phyloP scores from a whole-genome alignment of 2,329 filamentous ascomycete species.

The Neobulgaria alba region DNA sequence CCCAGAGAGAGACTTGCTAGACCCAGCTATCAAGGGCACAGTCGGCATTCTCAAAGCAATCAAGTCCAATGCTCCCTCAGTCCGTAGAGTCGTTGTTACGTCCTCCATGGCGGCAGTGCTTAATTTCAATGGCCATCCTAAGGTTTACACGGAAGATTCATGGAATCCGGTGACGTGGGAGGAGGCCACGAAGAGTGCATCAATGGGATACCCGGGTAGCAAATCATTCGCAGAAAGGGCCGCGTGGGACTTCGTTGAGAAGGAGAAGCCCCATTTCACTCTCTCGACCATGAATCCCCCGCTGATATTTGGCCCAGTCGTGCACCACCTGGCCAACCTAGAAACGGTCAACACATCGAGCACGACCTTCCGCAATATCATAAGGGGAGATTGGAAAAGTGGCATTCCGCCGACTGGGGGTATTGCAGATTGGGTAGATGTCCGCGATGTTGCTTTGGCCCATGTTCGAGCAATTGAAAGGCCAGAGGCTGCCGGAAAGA shows the following conservation, averaged over 20 bases:
- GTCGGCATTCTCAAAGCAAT: slow-evolving; percentile 66
- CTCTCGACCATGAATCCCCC: slow-evolving; percentile 53
- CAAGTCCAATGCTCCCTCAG: slow-evolving; percentile 44
- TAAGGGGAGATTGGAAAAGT: slow-evolving; percentile 32
- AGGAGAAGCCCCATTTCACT: slow-evolving; percentile 45
- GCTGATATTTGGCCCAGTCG: slow-evolving; percentile 52
- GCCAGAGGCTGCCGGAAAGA: slow-evolving; percentile 46
- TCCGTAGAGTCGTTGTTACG: slow-evolving; percentile 62
- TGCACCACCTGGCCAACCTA: slow-evolving; percentile 51
- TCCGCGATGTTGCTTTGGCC: slow-evolving; percentile 51
- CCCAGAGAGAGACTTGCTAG: slow-evolving; percentile 34
- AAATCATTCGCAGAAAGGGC: slow-evolving; percentile 59
- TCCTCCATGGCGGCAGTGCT: slow-evolving; percentile 27
- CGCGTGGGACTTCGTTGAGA: slow-evolving; percentile 52
- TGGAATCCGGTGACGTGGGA: slow-evolving; percentile 47
- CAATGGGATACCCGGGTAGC: slow-evolving; percentile 40
- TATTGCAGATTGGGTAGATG: slow-evolving; percentile 48
- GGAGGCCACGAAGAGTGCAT: slow-evolving; percentile 25
- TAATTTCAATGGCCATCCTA: slow-evolving; percentile 21
- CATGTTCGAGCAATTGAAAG: slow-evolving; percentile 51
- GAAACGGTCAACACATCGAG: slow-evolving; percentile 63
- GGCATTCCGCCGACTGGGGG: slow-evolving; percentile 40
- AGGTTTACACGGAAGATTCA: slow-evolving; percentile 41
- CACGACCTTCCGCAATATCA: slow-evolving; percentile 38
- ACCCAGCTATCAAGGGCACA: slow-evolving; percentile 48